Base-by-base conservation (phyloP, 306 rosid species). In the Fagus sylvatica region DNA sequence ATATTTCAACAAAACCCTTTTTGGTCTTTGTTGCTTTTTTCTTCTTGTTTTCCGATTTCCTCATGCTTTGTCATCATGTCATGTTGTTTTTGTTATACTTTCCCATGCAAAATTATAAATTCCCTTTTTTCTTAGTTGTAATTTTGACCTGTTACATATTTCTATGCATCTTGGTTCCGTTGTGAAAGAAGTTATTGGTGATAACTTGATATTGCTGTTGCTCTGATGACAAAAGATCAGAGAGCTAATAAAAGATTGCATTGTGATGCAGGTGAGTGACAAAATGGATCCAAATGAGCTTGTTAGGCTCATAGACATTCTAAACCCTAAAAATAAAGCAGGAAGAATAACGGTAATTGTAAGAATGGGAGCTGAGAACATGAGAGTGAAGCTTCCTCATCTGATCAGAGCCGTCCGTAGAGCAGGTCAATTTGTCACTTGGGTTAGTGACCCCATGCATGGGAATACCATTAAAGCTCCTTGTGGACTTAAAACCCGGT, bases 391-490 rank as follows among this genome's bases (percentile, higher is more conserved):
- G 79, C 79, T 84, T 72, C 87, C 87, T 60, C 82, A 84, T 76
- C 84, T 84, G 16, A 84, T 84, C 53, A 76, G 81, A 72, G 87
- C 80, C 48, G 79, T 80, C 17, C 87, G 84, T 17, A 34, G 84
- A 22, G 84, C 84, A 11, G 82, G 87, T 66, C 84, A 84, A 54
- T 66, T 68, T 36, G 82, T 84, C 72, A 84, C 87, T 48, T 84
- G 87, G 81, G 87, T 84, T 40, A 84, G 87, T 17, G 87, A 84
- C 57, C 87, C 87, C 3, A 83, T 83, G 84, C 87, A 79, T 34
- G 84, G 87, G 79, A 83, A 83, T 72, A 83, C 87, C 54, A 83
- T 79, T 70, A 83, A 83, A 76, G 87, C 84, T 71, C 87, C 87
- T 1, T 83, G 87, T 68, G 87, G 87, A 42, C 81, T 84, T 46